Conservation (phyloP, 768 basidiomycete species). For the Hypsizygus marmoreus region DNA sequence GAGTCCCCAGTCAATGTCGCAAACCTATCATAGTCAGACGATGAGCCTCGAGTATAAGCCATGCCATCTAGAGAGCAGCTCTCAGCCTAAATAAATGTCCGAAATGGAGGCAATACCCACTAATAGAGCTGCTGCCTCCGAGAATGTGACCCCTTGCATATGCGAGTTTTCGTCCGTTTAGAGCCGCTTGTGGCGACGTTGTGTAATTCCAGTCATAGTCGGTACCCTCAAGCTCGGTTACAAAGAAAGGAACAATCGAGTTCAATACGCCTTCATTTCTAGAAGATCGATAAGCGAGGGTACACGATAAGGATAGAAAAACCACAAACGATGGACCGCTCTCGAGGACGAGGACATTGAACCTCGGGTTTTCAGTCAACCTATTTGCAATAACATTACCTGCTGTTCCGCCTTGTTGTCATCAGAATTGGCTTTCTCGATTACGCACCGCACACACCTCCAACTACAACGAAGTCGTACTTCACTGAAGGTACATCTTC, state of each 20-base stretch:
- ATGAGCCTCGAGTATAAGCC: constrained; percentile 25
- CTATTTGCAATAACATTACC: constrained; percentile 36
- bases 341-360: constrained; percentile 33
- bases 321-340: constrained; percentile 26
- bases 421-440: neutral
- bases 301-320: neutral
- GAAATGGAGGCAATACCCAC: constrained; percentile 7
- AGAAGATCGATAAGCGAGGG: neutral
- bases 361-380: constrained; percentile 30
- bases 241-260: constrained; percentile 3
- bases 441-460: no score
- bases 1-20: constrained; percentile 23
- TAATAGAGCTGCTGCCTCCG: constrained; percentile 33
- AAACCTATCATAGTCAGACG: constrained; percentile 28
- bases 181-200: constrained; percentile 20
- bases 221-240: neutral
- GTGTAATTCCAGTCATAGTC: constrained; percentile 26
- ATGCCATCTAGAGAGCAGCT: constrained; percentile 17
- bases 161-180: constrained; percentile 20
- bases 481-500: no score
- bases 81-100: neutral
- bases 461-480: constrained; percentile 31
- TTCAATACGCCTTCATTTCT: constrained; percentile 1
- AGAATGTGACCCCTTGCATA: constrained; percentile 28
- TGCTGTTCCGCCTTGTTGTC: constrained; percentile 25